phyloP scores from a whole-genome alignment of 2,329 filamentous ascomycete genomes.

The Trichothecium sympodiale region DNA sequence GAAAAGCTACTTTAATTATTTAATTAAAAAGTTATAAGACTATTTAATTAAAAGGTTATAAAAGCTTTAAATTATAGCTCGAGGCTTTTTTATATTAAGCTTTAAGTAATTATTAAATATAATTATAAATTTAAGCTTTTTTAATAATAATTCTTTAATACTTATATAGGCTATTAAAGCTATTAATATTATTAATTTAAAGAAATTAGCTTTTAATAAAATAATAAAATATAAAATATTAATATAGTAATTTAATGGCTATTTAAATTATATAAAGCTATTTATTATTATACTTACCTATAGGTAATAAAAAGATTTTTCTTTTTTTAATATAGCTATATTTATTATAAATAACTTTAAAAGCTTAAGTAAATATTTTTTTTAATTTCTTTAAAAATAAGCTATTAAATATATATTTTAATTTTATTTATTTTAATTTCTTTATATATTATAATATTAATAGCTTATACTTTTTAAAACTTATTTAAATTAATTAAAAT shows the following conservation, averaged over 20 bases:
- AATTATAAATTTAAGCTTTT: neutral
- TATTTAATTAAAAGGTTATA: neutral
- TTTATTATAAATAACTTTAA: neutral
- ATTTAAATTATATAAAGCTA: neutral
- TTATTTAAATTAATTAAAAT: neutral
- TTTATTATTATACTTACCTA: neutral
- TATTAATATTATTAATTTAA: neutral
- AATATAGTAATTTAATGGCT: neutral
- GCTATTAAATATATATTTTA: neutral
- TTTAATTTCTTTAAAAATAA: neutral
- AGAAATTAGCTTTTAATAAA: neutral
- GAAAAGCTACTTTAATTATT: neutral
- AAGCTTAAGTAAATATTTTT: neutral
- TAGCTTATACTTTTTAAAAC: neutral
- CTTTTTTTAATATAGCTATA: neutral
- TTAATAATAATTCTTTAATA: neutral
- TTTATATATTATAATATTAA: slow-evolving; percentile 1
- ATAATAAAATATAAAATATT: too few species aligned
- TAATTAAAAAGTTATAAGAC: too few species aligned
- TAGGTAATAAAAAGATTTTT: neutral
- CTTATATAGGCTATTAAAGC: too few species aligned
- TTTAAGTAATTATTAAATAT: too few species aligned
- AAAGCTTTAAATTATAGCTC: neutral
- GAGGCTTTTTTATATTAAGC: neutral
- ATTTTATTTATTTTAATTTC: neutral